These are phyloP conservation scores for Penicillium sp. DNA, from an alignment of 2,329 filamentous ascomycete genomes.

Conservation along the genomic window DNA sequence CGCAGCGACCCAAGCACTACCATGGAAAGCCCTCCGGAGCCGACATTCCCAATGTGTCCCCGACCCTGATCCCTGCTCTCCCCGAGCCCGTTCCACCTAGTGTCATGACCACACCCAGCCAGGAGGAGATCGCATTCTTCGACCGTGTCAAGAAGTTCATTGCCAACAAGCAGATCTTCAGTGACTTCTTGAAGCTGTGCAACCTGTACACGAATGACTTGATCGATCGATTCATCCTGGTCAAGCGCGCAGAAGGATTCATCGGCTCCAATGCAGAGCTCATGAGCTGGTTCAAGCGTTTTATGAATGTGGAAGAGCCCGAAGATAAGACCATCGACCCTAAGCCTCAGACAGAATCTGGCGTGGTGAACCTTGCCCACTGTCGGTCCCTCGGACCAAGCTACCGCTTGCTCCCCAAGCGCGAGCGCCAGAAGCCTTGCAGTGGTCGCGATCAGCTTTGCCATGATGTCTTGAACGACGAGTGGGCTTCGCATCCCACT, in stretches of 20 bases:
- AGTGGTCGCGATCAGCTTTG: conserved; percentile 95
- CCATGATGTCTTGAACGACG: conserved; percentile 89
- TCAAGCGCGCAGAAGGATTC: conserved; percentile 80
- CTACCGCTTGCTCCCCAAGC: conserved; percentile 86
- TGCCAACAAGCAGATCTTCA: conserved; percentile 86
- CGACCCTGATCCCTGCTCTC: conserved; percentile 82
- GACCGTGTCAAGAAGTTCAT: conserved; percentile 97
- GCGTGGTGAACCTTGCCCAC: conserved; percentile 89
- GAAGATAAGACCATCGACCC: conserved; percentile 79
- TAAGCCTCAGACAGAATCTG: conserved; percentile 68
- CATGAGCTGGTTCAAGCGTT: conserved; percentile 83
- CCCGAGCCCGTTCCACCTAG: conserved; percentile 84
- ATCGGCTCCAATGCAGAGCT: conserved; percentile 87
- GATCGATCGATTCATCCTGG: conserved; percentile 80
- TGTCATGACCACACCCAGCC: conserved; percentile 69
- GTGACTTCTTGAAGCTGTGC: conserved; percentile 95
- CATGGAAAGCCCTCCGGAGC: conserved; percentile 65
- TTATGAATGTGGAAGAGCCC: conserved; percentile 72
- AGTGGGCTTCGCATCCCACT: conserved; percentile 97
- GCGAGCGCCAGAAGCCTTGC: conserved; percentile 87
- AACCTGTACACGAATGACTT: conserved; percentile 93
- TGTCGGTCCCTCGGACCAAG: conserved; percentile 95
- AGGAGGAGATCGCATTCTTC: conserved; percentile 90
- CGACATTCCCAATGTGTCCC: conserved; percentile 67
- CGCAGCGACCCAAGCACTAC: conserved; percentile 72